Evolutionary conservation across 805 yeast genomes (phyloP).

Genomic region (Candida adriatica): DNA sequence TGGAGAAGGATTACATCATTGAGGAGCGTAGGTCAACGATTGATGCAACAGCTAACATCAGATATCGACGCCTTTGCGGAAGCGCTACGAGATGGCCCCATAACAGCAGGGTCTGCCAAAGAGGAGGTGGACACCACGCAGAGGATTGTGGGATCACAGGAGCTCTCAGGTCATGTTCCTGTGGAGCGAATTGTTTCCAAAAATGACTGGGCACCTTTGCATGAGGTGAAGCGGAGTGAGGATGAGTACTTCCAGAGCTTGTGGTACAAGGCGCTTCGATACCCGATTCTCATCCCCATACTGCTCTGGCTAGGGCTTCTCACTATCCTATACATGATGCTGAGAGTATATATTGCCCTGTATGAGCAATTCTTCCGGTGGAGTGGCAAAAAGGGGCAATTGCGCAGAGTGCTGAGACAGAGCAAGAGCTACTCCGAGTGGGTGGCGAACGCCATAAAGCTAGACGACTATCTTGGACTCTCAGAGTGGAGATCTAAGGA

Average conservation of each 20-base stretch:
- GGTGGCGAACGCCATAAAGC: conserved; percentile 45
- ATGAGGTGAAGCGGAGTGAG: conserved; percentile 12
- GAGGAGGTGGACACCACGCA: conserved; percentile 3
- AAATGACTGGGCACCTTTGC: conserved; percentile 42
- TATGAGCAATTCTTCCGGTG: conserved; percentile 56
- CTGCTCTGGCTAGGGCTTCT: conserved; percentile 48
- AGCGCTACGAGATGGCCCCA: conserved; percentile 11
- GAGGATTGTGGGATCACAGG: conserved; percentile 8
- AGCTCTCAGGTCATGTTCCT: conserved; percentile 1
- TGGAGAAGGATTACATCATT: not conserved
- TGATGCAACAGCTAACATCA: not conserved
- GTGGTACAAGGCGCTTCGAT: conserved; percentile 47
- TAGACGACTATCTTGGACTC: conserved; percentile 54
- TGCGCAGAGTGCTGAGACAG: conserved; percentile 42
- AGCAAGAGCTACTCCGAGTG: conserved; percentile 55
- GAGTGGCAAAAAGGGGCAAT: conserved; percentile 46
- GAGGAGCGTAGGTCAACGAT: not conserved
- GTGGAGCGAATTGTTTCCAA: conserved; percentile 33
- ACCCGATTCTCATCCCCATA: conserved; percentile 54
- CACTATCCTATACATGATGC: conserved; percentile 39
- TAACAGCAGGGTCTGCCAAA: conserved; percentile 1
- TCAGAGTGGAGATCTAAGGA: conserved; percentile 60
- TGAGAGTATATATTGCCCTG: conserved; percentile 55
- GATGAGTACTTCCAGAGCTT: conserved; percentile 29
- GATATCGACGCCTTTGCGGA: conserved; percentile 8